Evolutionary conservation across 768 basidiomycete genomes (phyloP), one percentile per base, ranked within the genome.

Genomic region (Suillus alpinus): DNA sequence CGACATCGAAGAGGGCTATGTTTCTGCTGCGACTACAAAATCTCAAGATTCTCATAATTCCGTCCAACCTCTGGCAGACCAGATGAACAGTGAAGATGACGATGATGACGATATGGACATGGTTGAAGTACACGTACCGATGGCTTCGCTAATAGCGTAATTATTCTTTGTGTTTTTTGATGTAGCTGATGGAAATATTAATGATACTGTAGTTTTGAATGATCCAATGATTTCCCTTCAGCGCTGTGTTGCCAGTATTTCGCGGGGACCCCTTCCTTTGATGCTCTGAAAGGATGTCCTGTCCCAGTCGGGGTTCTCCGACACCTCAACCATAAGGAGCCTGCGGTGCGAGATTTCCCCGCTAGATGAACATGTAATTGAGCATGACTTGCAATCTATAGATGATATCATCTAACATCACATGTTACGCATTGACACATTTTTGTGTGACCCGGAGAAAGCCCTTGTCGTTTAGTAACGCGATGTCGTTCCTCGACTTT

Each of bases 91-190:
- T 23, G 61, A 62, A 12, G 64, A 60, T 12, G 55, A 57, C 18
- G 67, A 68, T 3, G 63, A 63, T 4, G 63, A 66, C 0, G 65
- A 67, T 16, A 62, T 69, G 26, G 69, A 74, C 37, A 73, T 74
- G 74, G 58, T 63, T 41, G 74, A 75, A 50, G 65, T 71, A 29
- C 32, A 57, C n/a, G 37, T 59, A 26, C 67, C 68, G 7, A 62
- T 62, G 59, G 57, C 63, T 16, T 63, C 65, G 52, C 40, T 67
- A 50, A 56, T 58, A n/a, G 31, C 57, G 32, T 67, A 63, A 70
- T 37, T 55, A 26, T 55, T 46, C 44, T 58, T 57, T 39, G 14
- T 31, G 34, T 44, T 16, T 37, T 47, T 49, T 59, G 36, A 39
- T 23, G 50, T 37, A 9, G 47, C 36, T 34, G 46, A 31, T 32